phyloP scores from a whole-genome alignment of 1,139 yeast species.

The Arxiozyma slooffiae region DNA sequence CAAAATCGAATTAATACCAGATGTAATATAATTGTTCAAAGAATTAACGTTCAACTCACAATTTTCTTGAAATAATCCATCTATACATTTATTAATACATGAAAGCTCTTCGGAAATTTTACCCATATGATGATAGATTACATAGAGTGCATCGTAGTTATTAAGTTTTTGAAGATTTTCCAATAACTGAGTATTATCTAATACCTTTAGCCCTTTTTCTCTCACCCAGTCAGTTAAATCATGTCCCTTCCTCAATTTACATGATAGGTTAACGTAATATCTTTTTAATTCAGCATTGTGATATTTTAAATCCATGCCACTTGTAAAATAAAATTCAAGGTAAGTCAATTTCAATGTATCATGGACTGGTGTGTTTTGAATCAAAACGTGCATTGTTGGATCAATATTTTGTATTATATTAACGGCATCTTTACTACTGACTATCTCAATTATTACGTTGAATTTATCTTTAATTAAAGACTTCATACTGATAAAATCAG shows the following conservation, averaged over 20 bases:
- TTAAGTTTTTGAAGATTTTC: background rate
- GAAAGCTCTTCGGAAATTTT: conserved; percentile 14
- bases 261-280: conserved; percentile 14
- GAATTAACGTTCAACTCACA: background rate
- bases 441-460: conserved; percentile 2
- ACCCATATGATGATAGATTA: conserved; percentile 13
- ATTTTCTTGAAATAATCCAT: conserved; percentile 10
- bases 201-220: conserved; percentile 9
- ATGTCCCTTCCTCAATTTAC: conserved; percentile 8
- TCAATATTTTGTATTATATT: conserved; percentile 14
- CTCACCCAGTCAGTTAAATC: conserved; percentile 15
- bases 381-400: conserved; percentile 13
- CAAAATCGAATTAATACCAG: conserved; percentile 12
- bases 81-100: conserved; percentile 12
- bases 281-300: conserved; percentile 9
- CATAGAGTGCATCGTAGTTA: conserved; percentile 12
- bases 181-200: conserved; percentile 10
- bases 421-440: conserved; percentile 10
- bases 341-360: conserved; percentile 13
- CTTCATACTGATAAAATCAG: conserved; percentile 6
- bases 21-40: conserved; percentile 8
- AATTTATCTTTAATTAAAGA: conserved; percentile 10
- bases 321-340: conserved; percentile 13
- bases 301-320: background rate
- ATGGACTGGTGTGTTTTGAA: conserved; percentile 5